Percentiles rank a stretch among this genome's conserved stretches.
These are phyloP conservation scores for Debaryomyces udenii DNA, from an alignment of 1,139 yeast genomes.

Conservation along the genomic window DNA sequence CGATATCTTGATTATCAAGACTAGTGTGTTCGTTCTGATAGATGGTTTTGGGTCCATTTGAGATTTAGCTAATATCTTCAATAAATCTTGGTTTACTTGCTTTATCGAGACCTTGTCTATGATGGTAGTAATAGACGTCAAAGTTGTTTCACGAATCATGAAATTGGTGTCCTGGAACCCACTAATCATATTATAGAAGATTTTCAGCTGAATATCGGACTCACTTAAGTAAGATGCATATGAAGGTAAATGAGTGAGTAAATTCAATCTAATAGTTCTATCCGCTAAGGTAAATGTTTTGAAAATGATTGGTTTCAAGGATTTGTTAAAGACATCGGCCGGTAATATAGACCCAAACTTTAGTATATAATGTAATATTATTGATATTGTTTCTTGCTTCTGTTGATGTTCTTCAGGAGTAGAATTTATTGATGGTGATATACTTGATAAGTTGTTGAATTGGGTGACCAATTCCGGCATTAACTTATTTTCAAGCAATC, in stretches of 20 bases:
- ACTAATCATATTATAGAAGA: conserved; percentile 67
- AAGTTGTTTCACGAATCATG: conserved; percentile 76
- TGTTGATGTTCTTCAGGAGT: conserved; percentile 34
- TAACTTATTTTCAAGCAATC: conserved; percentile 63
- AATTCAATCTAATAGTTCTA: conserved; percentile 71
- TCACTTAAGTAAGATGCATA: conserved; percentile 57
- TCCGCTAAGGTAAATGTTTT: conserved; percentile 68
- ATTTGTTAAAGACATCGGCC: conserved; percentile 41
- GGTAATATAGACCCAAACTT: conserved; percentile 46
- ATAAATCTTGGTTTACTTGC: conserved; percentile 82
- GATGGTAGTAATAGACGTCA: conserved; percentile 67
- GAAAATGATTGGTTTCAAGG: conserved; percentile 66
- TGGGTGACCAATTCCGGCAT: conserved; percentile 63
- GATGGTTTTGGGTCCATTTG: conserved; percentile 85
- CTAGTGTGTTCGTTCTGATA: conserved; percentile 83
- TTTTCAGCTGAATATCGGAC: conserved; percentile 65
- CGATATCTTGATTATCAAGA: conserved; percentile 74
- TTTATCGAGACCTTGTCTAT: conserved; percentile 73
- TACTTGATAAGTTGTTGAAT: conserved; percentile 29
- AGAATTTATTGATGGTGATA: conserved; percentile 26
- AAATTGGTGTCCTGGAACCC: conserved; percentile 89
- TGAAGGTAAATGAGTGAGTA: conserved; percentile 64
- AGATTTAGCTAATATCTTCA: conserved; percentile 80
- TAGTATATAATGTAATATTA: conserved; percentile 49
- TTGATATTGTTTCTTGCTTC: conserved; percentile 44